These are phyloP conservation scores for Panicum virgatum DNA, from an alignment of 202 grass and related monocot species.

Conservation along the genomic window DNA sequence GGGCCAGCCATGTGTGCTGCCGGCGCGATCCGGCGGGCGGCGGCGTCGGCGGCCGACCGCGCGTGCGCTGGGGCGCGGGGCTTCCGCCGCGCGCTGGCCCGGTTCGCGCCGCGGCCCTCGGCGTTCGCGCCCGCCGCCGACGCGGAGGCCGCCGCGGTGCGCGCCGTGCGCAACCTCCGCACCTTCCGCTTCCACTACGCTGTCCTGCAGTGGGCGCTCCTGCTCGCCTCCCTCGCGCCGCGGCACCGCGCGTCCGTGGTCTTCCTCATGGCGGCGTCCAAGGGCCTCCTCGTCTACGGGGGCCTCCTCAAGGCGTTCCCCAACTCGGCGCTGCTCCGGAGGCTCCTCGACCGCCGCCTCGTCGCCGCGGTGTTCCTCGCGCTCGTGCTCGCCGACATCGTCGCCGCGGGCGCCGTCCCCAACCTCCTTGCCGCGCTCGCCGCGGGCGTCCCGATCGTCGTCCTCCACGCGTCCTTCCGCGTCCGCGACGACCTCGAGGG, in stretches of 20 bases:
- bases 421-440: constrained; percentile 49
- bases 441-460: constrained; percentile 48
- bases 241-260: constrained; percentile 63
- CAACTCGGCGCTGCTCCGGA: constrained; percentile 53
- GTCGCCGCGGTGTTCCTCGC: constrained; percentile 48
- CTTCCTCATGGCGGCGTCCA: constrained; percentile 78
- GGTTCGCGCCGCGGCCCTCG: constrained; percentile 59
- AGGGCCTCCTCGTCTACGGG: constrained; percentile 63
- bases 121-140: constrained; percentile 57
- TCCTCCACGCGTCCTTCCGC: constrained; percentile 63
- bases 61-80: constrained; percentile 48
- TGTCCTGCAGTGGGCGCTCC: constrained; percentile 58
- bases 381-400: constrained; percentile 61
- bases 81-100: constrained; percentile 51
- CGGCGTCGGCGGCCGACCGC: constrained; percentile 41
- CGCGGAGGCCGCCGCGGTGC: constrained; percentile 68
- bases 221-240: constrained; percentile 58
- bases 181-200: constrained; percentile 72
- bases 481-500: constrained; percentile 66
- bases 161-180: constrained; percentile 63
- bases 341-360: constrained; percentile 64
- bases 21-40: constrained; percentile 57
- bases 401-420: constrained; percentile 52
- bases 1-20: constrained; percentile 34
- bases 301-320: constrained; percentile 64